Conservation (phyloP, 225 moss, liverwort and hornwort species). For the Takakia lepidozioides region DNA sequence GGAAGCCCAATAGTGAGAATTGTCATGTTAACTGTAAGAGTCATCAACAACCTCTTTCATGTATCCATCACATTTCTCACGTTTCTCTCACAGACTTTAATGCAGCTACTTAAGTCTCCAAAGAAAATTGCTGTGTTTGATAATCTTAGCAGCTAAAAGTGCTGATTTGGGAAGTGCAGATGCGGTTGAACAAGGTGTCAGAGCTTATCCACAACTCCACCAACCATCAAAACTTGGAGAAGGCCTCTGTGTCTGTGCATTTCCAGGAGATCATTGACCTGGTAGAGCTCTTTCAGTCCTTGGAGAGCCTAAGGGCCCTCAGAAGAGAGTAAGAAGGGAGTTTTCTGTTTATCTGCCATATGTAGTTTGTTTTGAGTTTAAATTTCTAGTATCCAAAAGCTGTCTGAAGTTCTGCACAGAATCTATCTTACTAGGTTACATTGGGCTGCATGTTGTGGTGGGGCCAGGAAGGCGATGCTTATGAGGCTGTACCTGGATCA, state of each 20-base stretch:
- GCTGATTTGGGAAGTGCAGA: too few species aligned
- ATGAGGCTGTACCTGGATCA: slow-evolving; percentile 67
- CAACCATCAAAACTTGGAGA: slow-evolving; percentile 93
- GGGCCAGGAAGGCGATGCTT: slow-evolving; percentile 85
- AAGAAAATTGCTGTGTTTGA: too few species aligned
- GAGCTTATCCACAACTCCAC: slow-evolving; percentile 98
- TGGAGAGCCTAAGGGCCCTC: background rate
- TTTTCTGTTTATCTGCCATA: background rate
- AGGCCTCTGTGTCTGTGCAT: slow-evolving; percentile 89
- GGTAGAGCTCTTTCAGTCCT: slow-evolving; percentile 29
- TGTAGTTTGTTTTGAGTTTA: background rate
- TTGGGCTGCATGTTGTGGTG: too few species aligned
- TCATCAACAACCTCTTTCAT: too few species aligned
- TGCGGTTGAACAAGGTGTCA: slow-evolving; percentile 96
- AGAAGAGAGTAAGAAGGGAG: background rate
- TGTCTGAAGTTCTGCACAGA: too few species aligned
- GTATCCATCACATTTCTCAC: too few species aligned
- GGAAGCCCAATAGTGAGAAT: too few species aligned
- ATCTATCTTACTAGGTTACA: too few species aligned
- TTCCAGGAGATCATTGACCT: slow-evolving; percentile 93
- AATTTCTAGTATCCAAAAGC: background rate
- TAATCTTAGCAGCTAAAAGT: too few species aligned
- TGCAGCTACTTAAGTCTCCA: too few species aligned
- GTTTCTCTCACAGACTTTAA: too few species aligned
- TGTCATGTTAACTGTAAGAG: too few species aligned